These are phyloP conservation scores for Podospora pseudopauciseta DNA, from an alignment of 495 filamentous ascomycete genomes.

Conservation along the genomic window DNA sequence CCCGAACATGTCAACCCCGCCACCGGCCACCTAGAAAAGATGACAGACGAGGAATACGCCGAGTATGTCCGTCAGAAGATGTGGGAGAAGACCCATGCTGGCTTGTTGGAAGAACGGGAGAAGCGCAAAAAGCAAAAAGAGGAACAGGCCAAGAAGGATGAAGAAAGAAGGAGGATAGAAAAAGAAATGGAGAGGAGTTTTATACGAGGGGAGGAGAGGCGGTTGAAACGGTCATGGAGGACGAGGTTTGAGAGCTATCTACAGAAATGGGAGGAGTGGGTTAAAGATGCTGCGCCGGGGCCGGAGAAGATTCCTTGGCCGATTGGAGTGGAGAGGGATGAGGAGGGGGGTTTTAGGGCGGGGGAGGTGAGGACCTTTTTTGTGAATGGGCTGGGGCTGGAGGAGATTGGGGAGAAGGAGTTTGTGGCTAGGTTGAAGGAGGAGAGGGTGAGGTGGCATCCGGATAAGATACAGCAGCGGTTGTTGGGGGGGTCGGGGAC, in stretches of 20 bases:
- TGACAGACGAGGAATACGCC: conserved; percentile 90
- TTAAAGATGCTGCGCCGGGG: conserved; percentile 32
- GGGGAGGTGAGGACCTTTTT: conserved; percentile 39
- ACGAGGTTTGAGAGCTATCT: conserved; percentile 63
- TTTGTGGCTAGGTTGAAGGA: conserved; percentile 65
- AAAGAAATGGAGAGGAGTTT: conserved; percentile 48
- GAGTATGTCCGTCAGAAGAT: conserved; percentile 78
- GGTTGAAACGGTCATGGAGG: conserved; percentile 34
- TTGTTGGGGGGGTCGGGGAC: conserved; percentile 64
- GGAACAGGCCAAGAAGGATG: conserved; percentile 35
- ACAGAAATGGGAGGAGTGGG: conserved; percentile 55
- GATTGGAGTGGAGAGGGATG: conserved; percentile 52
- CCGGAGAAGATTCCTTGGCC: conserved; percentile 70
- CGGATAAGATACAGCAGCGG: conserved; percentile 94
- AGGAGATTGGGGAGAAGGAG: conserved; percentile 60
- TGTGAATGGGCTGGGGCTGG: conserved; percentile 39
- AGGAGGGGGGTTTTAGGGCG: conserved; percentile 6
- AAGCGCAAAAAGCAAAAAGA: conserved; percentile 42
- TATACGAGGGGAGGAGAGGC: conserved; percentile 45
- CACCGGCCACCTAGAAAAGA: conserved; percentile 64
- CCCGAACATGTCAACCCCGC: conserved; percentile 23
- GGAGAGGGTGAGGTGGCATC: conserved; percentile 93
- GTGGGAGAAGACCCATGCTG: conserved; percentile 84
- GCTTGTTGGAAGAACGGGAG: conserved; percentile 54
- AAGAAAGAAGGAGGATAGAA: conserved; percentile 48